phyloP scores from a whole-genome alignment of 371 early-diverging fungal species.

The Mortierella sp. region DNA sequence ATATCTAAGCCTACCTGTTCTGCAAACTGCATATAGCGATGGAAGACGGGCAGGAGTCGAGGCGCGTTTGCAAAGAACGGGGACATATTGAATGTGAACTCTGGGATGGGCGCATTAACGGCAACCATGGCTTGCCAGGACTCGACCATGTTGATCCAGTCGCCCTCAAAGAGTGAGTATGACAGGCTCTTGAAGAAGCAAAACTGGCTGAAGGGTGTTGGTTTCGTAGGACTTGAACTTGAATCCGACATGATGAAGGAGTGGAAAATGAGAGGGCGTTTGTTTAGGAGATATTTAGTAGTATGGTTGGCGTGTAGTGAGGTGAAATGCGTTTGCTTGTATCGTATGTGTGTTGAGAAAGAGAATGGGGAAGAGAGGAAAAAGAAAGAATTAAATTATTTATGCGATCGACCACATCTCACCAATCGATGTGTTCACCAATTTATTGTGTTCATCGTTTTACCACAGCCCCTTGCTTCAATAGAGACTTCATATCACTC shows the following conservation, averaged over 20 bases:
- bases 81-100: conserved; percentile 36
- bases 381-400: too few relatives aligned
- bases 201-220: conserved; percentile 41
- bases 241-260: conserved; percentile 26
- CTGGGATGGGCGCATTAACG: conserved; percentile 47
- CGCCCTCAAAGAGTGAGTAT: conserved; percentile 43
- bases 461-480: too few relatives aligned
- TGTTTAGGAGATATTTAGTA: too few relatives aligned
- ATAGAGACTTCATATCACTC: too few relatives aligned
- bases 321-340: not conserved
- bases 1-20: conserved; percentile 36
- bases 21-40: conserved; percentile 37
- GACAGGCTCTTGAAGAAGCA: conserved; percentile 46
- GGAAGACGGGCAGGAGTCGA: conserved; percentile 35
- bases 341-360: not conserved
- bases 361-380: too few relatives aligned
- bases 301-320: too few relatives aligned
- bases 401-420: too few relatives aligned
- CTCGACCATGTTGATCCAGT: conserved; percentile 54
- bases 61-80: conserved; percentile 51
- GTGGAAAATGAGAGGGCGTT: too few relatives aligned
- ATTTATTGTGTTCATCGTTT: too few relatives aligned
- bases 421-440: too few relatives aligned
- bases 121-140: conserved; percentile 52
- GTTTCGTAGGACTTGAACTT: conserved; percentile 10